phyloP scores from a whole-genome alignment of 164 flowering plant genomes.

The Vitis vinifera region DNA sequence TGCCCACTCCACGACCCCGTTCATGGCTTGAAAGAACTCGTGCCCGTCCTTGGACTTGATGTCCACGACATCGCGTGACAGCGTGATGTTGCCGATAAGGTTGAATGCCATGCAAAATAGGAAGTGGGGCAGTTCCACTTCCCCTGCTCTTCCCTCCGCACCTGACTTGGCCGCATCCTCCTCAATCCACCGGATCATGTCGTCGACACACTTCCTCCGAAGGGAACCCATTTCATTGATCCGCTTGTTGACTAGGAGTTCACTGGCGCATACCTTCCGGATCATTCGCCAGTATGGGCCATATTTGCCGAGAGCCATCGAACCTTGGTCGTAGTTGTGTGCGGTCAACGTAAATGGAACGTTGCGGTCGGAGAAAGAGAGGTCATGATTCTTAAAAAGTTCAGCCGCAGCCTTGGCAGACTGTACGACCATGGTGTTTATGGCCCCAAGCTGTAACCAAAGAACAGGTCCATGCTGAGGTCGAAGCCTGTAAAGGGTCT shows the following conservation, averaged over 20 bases:
- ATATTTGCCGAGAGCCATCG: constrained; percentile 7
- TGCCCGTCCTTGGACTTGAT: constrained; percentile 14
- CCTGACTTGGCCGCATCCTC: not conserved
- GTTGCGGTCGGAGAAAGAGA: constrained; percentile 12
- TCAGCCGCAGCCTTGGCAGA: constrained; percentile 24
- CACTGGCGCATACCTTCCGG: not conserved
- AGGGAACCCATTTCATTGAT: constrained; percentile 14
- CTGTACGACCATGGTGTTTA: constrained; percentile 19
- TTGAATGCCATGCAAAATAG: constrained; percentile 27
- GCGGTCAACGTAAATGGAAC: constrained; percentile 11
- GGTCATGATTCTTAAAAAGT: constrained; percentile 27
- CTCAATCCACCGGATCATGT: constrained; percentile 17
- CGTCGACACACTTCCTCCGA: constrained; percentile 14
- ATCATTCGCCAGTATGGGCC: constrained; percentile 22
- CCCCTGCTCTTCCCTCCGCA: not conserved
- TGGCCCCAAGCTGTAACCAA: constrained; percentile 15
- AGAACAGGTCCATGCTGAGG: constrained; percentile 22
- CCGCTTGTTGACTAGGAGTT: constrained; percentile 19
- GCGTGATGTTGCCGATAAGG: constrained; percentile 19
- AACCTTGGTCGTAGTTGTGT: constrained; percentile 5
- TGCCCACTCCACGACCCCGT: constrained; percentile 9
- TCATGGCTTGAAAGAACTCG: constrained; percentile 16
- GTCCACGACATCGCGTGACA: constrained; percentile 21
- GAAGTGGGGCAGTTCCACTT: constrained; percentile 13
- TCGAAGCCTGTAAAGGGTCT: constrained; percentile 4